Base-by-base conservation (phyloP, 257 asterid genomes). In the Gardenia jasminoides region DNA sequence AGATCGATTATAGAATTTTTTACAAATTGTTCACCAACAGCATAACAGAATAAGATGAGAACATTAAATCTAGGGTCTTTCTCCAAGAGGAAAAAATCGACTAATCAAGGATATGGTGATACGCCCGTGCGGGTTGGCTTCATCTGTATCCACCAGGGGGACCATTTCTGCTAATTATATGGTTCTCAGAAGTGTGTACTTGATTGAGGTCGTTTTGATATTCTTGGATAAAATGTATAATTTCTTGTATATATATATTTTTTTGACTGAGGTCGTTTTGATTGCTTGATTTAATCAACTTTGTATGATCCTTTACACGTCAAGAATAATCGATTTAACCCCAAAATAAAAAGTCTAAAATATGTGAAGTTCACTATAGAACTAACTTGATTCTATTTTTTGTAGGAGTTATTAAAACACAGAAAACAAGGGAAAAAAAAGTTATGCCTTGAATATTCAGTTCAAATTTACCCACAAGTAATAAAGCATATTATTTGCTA, bases 41-140 rank as follows among this genome's bases (percentile, higher is more conserved):
- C 12, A 47, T 15, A 36, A 36, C 4, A 36, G 39, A 12, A 47
- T 15, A 70, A 39, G 22, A 47, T 28, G 17, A 9, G 3, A 66
- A 47, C 28, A 44, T 67, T 46, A 47, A 41, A 58, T 75, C 71
- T 43, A 71, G 1, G 31, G 67, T 80, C 78, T 52, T 67, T 74
- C 41, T 66, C 79, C 83, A 36, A 50, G 54, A 74, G 70, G 70
- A 80, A 80, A 44, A 64, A 64, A 64, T 64, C 64, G 24, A 56
- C 4, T 22, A 19, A 41, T 41, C 68, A 82, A 74, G 33, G 69
- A 68, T 22, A 67, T 74, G 78, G 76, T 48, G 50, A 59, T 82
- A 67, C 71, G 78, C 85, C 59, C 77, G 82, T 82, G 85, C 68
- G 85, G 77, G 52, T 78, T 80, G 82, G 61, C 46, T 46, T 75